A percentile compares a stretch with the other conserved stretches of the same genome.
These are phyloP conservation scores for Abrus pulchellus DNA, from an alignment of 306 rosid genomes.

Conservation along the genomic window DNA sequence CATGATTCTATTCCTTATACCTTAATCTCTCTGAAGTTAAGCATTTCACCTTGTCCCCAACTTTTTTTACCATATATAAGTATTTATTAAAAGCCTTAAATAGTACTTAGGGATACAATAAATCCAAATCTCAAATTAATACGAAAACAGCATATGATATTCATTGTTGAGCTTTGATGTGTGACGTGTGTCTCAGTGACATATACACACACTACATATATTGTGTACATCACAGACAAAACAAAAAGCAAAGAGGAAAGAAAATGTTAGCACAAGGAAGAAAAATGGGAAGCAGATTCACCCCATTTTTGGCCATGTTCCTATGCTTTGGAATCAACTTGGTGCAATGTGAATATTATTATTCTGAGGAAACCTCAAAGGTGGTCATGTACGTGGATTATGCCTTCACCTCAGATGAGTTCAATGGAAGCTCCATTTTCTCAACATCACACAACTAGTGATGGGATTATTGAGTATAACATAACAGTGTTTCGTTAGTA, in stretches of 20 bases:
- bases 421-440: too few relatives aligned
- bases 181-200: background rate
- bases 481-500: too few relatives aligned
- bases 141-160: too few relatives aligned
- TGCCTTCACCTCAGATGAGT: too few relatives aligned
- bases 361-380: slow-evolving; percentile 27
- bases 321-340: slow-evolving; percentile 23
- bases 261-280: background rate
- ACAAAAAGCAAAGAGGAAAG: background rate
- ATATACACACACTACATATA: too few relatives aligned
- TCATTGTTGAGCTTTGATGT: background rate
- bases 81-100: too few relatives aligned
- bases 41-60: background rate
- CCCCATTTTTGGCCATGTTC: background rate
- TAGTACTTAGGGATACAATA: too few relatives aligned
- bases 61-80: too few relatives aligned
- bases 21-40: background rate
- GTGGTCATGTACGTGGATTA: too few relatives aligned
- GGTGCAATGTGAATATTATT: slow-evolving; percentile 37
- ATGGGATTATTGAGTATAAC: too few relatives aligned
- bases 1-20: background rate
- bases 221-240: too few relatives aligned
- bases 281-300: slow-evolving; percentile 24
- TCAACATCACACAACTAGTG: too few relatives aligned
- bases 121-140: background rate